Percentiles rank a stretch among this genome's conserved stretches.
Evolutionary conservation across 306 rosid genomes (phyloP).

Genomic region (Leucaena leucocephala): DNA sequence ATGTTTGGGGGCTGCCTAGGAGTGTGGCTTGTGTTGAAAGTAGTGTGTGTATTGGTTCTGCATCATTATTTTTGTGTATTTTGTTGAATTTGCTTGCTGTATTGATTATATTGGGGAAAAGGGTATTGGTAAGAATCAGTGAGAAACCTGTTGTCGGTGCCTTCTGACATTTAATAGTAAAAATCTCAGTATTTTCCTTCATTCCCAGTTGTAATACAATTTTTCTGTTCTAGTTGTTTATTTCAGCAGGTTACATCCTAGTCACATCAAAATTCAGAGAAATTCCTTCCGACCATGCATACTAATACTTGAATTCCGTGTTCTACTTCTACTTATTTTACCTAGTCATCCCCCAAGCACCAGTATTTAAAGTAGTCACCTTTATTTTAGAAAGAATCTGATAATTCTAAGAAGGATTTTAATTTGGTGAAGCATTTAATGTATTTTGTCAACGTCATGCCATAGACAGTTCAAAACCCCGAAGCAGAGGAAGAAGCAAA

Average conservation of each 20-base stretch:
- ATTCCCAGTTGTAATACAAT: not conserved
- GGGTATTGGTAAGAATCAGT: too few relatives aligned
- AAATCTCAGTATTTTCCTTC: not conserved
- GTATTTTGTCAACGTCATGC: constrained; percentile 1
- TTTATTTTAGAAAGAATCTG: not conserved
- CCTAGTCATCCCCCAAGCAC: not conserved
- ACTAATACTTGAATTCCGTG: constrained; percentile 12
- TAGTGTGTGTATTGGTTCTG: too few relatives aligned
- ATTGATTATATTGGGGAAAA: too few relatives aligned
- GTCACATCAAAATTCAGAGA: not conserved
- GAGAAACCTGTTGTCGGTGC: too few relatives aligned
- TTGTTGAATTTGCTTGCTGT: too few relatives aligned
- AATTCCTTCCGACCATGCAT: not conserved
- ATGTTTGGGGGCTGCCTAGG: too few relatives aligned
- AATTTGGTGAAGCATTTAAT: not conserved
- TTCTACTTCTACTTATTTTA: not conserved
- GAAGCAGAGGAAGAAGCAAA: constrained; percentile 12
- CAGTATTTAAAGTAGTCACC: not conserved
- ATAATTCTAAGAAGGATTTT: constrained; percentile 2
- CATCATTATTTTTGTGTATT: too few relatives aligned
- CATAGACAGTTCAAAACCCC: not conserved
- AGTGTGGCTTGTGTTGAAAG: not conserved
- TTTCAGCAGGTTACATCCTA: not conserved
- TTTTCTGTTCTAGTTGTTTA: not conserved
- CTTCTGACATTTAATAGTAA: not conserved